phyloP scores from a whole-genome alignment of 306 rosid species.

The Myrica gale region DNA sequence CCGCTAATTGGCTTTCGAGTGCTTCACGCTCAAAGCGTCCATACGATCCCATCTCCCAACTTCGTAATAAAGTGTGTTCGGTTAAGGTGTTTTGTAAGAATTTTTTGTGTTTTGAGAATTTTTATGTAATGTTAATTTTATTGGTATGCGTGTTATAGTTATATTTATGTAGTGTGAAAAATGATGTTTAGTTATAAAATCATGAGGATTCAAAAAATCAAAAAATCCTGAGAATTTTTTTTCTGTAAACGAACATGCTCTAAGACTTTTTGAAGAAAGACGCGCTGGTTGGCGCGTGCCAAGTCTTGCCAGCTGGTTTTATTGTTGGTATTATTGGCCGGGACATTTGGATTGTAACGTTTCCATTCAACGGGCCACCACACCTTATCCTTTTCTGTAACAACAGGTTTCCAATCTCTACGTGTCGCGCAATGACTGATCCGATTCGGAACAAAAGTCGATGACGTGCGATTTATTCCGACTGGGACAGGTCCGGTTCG shows the following conservation, averaged over 20 bases:
- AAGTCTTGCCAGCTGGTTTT: background rate
- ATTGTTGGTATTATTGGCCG: too few species aligned
- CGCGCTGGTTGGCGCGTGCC: background rate
- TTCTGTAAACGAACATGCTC: too few species aligned
- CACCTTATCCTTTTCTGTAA: constrained; percentile 8
- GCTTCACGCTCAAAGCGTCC: background rate
- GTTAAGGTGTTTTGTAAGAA: too few species aligned
- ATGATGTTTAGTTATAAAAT: too few species aligned
- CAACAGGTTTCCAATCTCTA: background rate
- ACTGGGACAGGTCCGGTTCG: background rate
- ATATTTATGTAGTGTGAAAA: too few species aligned
- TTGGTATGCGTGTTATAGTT: too few species aligned
- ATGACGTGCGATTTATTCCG: background rate
- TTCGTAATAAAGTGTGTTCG: too few species aligned
- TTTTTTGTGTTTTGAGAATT: too few species aligned
- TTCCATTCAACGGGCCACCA: background rate
- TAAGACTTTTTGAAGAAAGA: background rate
- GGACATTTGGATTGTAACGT: too few species aligned
- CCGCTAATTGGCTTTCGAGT: background rate
- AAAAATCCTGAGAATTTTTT: too few species aligned
- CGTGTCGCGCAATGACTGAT: constrained; percentile 14
- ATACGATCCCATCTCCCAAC: constrained; percentile 1
- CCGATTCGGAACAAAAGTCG: background rate
- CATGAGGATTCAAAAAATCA: too few species aligned
- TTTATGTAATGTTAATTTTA: too few species aligned